Evolutionary conservation across 2,329 filamentous ascomycete genomes (phyloP), one percentile per base, ranked within the genome.

Genomic region (Aspergillus aculeatinus): DNA sequence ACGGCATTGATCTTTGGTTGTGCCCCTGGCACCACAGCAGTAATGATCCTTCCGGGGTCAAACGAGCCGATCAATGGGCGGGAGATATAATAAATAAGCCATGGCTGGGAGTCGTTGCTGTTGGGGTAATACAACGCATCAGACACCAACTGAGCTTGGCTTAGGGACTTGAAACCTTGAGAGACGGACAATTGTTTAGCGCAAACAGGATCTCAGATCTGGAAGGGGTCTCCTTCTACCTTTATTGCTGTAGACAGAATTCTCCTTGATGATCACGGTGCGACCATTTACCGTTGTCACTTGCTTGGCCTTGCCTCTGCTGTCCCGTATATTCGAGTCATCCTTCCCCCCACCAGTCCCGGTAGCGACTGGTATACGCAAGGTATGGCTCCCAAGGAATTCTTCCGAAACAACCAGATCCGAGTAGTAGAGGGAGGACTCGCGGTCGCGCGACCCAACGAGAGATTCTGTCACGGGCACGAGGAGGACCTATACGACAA

Each of bases 31-130:
- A 77, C 72, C 21, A 88, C 77, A 1, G 92, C 92, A 2, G 89
- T 87, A 4, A 84, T 76, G 53, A 94, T 88, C 64, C 87, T 88
- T 55, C 87, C 83, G 54, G 92, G 85, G 70, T 96, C 92, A 81
- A 89, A 93, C 1, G 85, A 84, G 25, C 95, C 95, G 21, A 97
- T 85, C 55, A 99, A 80, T 2, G 95, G 95, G 55, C 87, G 88
- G 27, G 94, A 95, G 64, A 99, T 96, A 76, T 93, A 97, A 83
- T 98, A 98, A 61, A 99, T 84, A 48, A 99, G 86, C 92, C 95
- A 99, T 83, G 93, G 91, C 68, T 92, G 89, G 14, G 91, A 89
- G 68, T 98, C 94, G 68, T 91, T 85, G n/a, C 86, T 87, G 70
- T 97, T 91, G 52, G 92, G 89, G 71, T 96, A 96, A 84, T 92